Conservation (phyloP, 1,284 basidiomycete genomes). For the Naganishia liquefaciens region DNA sequence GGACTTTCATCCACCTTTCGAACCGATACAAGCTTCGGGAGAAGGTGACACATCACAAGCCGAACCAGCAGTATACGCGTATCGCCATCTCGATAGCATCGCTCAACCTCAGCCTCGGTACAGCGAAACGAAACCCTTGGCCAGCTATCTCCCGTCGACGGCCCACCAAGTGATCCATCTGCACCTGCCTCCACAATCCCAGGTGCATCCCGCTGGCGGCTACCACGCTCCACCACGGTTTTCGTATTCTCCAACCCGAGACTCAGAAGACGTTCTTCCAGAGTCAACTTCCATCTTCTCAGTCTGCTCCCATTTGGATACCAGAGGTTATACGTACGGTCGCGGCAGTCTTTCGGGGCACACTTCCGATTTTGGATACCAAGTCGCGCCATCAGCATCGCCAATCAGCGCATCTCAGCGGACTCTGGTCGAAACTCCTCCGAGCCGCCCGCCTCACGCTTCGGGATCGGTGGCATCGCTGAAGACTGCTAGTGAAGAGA, state of each 20-base stretch:
- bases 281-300: neutral
- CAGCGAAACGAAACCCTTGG: neutral
- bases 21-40: neutral
- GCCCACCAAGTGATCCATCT: slow-evolving; percentile 10
- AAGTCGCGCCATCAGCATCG: neutral
- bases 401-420: slow-evolving; percentile 11
- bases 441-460: neutral
- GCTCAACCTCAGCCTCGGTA: neutral
- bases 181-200: neutral
- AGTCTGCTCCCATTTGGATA: too few relatives aligned
- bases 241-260: neutral
- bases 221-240: too few relatives aligned
- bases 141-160: neutral
- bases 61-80: neutral
- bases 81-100: neutral
- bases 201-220: too few relatives aligned
- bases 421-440: slow-evolving; percentile 7
- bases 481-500: neutral
- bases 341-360: neutral
- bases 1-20: slow-evolving; percentile 2
- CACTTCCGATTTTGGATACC: neutral
- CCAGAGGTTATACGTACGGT: neutral
- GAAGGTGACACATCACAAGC: neutral
- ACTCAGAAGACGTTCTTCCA: neutral
- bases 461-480: neutral